Percentiles rank a stretch among this genome's conserved stretches.
phyloP scores from a whole-genome alignment of 1,139 yeast genomes.

The Lodderomyces pseudojiufengensis region DNA sequence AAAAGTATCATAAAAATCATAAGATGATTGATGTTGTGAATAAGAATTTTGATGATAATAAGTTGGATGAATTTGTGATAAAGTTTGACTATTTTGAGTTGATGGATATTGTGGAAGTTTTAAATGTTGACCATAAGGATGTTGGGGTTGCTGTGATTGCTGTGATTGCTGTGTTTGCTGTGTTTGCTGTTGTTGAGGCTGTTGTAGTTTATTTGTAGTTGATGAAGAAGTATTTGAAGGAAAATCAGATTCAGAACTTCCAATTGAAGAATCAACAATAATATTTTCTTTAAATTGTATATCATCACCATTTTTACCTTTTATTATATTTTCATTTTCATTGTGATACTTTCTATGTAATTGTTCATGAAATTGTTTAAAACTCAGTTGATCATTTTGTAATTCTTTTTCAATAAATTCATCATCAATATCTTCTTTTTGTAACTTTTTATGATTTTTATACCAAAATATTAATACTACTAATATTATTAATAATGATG shows the following conservation, averaged over 20 bases:
- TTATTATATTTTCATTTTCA: background rate
- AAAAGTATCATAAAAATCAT: constrained; percentile 43
- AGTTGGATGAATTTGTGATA: background rate
- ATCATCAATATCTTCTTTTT: constrained; percentile 28
- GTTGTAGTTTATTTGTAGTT: too few relatives aligned
- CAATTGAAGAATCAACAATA: constrained; percentile 6
- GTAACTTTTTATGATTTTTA: constrained; percentile 31
- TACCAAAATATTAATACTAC: constrained; percentile 23
- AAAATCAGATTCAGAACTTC: constrained; percentile 5
- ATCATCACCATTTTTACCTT: constrained; percentile 5
- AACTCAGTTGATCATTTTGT: constrained; percentile 34
- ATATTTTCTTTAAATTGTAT: constrained; percentile 5
- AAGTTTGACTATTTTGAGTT: background rate
- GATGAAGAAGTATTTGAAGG: background rate
- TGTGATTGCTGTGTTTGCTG: background rate
- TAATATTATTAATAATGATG: constrained; percentile 29
- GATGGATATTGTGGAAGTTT: background rate
- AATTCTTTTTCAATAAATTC: constrained; percentile 36
- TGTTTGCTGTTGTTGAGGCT: background rate
- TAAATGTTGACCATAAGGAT: constrained; percentile 3
- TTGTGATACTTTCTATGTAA: constrained; percentile 23
- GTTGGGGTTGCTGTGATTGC: constrained; percentile 1
- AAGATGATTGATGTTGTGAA: constrained; percentile 12
- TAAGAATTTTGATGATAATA: too few relatives aligned
- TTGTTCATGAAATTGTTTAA: constrained; percentile 36